phyloP scores from a whole-genome alignment of 768 basidiomycete species.

The Podaxis sp. region DNA sequence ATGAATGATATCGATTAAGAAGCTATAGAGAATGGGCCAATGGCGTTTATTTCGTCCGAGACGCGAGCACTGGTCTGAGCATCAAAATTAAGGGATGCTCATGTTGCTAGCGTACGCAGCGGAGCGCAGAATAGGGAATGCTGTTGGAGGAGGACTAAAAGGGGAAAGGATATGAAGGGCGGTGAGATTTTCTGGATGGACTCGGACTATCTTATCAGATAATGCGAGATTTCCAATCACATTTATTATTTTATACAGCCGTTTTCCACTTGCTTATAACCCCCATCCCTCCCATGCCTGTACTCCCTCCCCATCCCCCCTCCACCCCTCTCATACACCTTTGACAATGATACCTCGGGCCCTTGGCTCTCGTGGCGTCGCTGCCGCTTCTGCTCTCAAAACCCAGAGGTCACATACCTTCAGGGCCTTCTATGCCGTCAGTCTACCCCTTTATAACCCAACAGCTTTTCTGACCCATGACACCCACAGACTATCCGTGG shows the following conservation, averaged over 20 bases:
- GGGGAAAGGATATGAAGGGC: constrained; percentile 10
- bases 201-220: constrained; percentile 29
- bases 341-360: constrained; percentile 37
- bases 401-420: constrained; percentile 38
- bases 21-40: constrained; percentile 8
- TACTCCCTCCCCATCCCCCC: constrained; percentile 20
- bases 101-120: constrained; percentile 15
- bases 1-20: constrained; percentile 1
- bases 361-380: constrained; percentile 16
- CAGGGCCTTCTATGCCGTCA: constrained; percentile 57
- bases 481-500: constrained; percentile 40
- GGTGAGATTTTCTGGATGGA: constrained; percentile 15
- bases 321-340: constrained; percentile 12
- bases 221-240: constrained; percentile 18
- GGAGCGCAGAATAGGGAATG: neutral
- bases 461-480: neutral
- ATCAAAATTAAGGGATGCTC: constrained; percentile 8
- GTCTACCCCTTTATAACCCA: constrained; percentile 20
- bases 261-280: constrained; percentile 31
- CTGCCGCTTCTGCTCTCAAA: constrained; percentile 32
- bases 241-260: constrained; percentile 17
- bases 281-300: constrained; percentile 28
- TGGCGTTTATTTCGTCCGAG: constrained; percentile 15
- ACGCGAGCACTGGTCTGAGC: constrained; percentile 1
- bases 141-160: neutral